Conservation (phyloP, 2,329 filamentous ascomycete genomes). For the Cladosporium velox region DNA sequence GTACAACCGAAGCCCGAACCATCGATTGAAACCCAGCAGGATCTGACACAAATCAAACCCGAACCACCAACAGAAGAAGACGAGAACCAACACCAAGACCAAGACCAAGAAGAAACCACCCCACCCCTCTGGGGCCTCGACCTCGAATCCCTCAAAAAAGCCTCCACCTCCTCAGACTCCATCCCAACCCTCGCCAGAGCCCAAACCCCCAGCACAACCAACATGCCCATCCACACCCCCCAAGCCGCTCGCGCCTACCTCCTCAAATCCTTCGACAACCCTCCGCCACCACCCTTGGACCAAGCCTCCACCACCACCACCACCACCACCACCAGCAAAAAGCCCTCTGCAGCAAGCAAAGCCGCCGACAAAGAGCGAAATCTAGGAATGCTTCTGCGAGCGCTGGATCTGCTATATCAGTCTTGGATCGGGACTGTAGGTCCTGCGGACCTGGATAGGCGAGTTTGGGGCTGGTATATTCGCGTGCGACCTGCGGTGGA, state of each 20-base stretch:
- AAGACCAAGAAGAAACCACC: conserved; percentile 21
- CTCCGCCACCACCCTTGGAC: conserved; percentile 32
- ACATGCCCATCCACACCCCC: conserved; percentile 73
- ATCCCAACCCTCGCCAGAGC: conserved; percentile 26
- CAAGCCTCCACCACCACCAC: background rate
- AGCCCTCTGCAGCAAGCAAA: conserved; percentile 54
- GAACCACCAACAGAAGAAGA: background rate
- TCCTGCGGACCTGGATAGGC: conserved; percentile 68
- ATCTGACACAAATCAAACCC: background rate
- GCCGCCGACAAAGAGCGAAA: conserved; percentile 68
- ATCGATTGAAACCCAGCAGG: background rate
- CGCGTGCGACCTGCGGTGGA: conserved; percentile 75
- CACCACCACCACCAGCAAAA: conserved; percentile 43
- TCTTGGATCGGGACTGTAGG: conserved; percentile 71
- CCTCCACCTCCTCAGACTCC: conserved; percentile 35
- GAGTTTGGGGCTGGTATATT: conserved; percentile 82
- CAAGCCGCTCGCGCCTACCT: conserved; percentile 66
- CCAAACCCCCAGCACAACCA: conserved; percentile 37
- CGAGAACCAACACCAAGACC: background rate
- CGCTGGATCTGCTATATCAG: conserved; percentile 69
- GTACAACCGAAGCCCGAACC: background rate
- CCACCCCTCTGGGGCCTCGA: conserved; percentile 62
- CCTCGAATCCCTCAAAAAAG: conserved; percentile 56
- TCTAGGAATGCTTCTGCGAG: conserved; percentile 67
- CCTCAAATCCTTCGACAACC: conserved; percentile 59